Conservation (phyloP, 2,329 filamentous ascomycete genomes). For the Cadophora luteo-olivacea region DNA sequence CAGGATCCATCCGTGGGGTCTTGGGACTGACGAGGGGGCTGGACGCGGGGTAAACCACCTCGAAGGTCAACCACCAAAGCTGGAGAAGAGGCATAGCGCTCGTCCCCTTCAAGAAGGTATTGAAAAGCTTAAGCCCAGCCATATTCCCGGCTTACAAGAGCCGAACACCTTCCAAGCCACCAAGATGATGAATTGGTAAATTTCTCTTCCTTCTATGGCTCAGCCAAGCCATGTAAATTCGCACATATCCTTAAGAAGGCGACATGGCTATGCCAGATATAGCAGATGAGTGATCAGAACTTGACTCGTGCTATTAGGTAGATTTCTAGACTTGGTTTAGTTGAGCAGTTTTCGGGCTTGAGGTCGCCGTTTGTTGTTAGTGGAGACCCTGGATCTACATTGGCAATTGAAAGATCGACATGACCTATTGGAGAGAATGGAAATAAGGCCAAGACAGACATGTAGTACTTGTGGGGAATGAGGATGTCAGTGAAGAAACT, state of each 20-base stretch:
- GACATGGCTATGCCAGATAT: neutral
- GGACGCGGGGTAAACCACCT: constrained; percentile 6
- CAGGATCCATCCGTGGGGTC: constrained; percentile 6
- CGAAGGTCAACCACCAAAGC: neutral
- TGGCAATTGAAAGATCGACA: neutral
- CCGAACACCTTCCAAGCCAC: neutral
- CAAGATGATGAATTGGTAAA: constrained; percentile 1
- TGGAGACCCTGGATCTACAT: neutral
- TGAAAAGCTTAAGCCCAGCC: neutral
- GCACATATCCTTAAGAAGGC: neutral
- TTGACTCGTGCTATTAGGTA: neutral
- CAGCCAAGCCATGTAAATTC: constrained; percentile 4
- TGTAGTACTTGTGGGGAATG: neutral
- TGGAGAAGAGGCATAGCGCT: neutral
- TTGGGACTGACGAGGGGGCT: neutral
- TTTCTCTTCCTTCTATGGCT: neutral
- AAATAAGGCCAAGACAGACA: neutral
- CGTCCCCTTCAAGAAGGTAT: neutral
- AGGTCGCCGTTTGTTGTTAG: neutral
- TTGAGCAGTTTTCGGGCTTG: neutral
- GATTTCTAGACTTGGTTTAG: neutral
- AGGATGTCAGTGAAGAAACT: neutral
- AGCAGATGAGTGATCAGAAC: constrained; percentile 8
- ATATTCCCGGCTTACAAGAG: neutral
- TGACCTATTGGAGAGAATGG: neutral